Evolutionary conservation across 441 rosid species (phyloP).

Genomic region (Gossypium davidsonii): DNA sequence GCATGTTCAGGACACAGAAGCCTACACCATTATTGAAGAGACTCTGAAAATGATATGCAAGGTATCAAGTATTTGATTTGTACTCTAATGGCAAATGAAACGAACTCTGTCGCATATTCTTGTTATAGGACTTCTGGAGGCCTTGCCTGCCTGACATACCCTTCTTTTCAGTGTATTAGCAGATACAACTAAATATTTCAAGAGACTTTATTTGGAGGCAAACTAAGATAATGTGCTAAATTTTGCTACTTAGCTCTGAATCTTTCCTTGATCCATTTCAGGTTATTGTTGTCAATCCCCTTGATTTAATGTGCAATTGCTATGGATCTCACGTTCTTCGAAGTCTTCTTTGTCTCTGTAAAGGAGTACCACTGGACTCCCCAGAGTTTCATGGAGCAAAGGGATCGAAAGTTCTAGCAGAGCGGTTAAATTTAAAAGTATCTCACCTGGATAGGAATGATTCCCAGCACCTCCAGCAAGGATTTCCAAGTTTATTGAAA

Average conservation of each 20-base stretch:
- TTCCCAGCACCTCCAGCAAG: constrained; percentile 34
- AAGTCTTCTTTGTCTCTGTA: constrained; percentile 74
- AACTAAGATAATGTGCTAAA: background rate
- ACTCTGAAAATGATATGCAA: constrained; percentile 61
- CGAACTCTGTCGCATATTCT: background rate
- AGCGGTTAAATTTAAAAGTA: constrained; percentile 56
- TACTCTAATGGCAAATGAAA: background rate
- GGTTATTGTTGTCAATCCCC: constrained; percentile 54
- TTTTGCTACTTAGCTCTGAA: background rate
- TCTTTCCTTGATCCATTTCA: constrained; percentile 24
- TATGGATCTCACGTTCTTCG: constrained; percentile 91
- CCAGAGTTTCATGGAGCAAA: constrained; percentile 60
- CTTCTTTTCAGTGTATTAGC: background rate
- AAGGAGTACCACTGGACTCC: constrained; percentile 74
- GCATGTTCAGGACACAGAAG: constrained; percentile 65
- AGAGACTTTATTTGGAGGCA: background rate
- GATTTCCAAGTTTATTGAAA: constrained; percentile 59
- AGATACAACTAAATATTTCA: background rate
- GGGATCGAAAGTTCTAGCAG: constrained; percentile 52
- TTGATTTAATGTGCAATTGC: constrained; percentile 71
- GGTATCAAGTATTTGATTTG: constrained; percentile 34
- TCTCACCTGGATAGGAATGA: constrained; percentile 29
- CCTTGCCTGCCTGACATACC: background rate
- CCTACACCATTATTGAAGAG: constrained; percentile 56
- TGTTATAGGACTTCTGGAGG: background rate